Percentiles rank a stretch among this genome's conserved stretches.
Conservation (phyloP, 768 basidiomycete species). For the Mycena alexandri region DNA sequence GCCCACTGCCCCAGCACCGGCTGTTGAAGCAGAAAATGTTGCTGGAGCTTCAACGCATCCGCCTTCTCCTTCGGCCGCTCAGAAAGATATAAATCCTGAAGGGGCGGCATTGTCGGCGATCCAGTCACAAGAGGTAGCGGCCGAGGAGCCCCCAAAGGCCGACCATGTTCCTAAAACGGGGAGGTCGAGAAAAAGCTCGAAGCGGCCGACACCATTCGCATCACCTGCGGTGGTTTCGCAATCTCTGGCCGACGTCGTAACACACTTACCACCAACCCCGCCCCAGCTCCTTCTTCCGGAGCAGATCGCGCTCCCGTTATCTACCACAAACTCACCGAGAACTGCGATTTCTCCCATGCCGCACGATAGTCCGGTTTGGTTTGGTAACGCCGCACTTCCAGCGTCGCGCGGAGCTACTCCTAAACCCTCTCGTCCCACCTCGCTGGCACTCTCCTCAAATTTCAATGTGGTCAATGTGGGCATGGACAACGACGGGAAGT, state of each 20-base stretch:
- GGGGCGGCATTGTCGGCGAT: slow-evolving; percentile 2
- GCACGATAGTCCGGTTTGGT: slow-evolving; percentile 27
- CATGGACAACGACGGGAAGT: neutral
- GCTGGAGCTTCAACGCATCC: neutral
- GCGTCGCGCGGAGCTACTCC: slow-evolving; percentile 1
- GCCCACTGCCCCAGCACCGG: neutral
- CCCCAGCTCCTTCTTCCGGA: slow-evolving; percentile 23
- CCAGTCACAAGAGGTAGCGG: slow-evolving; percentile 2
- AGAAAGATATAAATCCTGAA: slow-evolving; percentile 1
- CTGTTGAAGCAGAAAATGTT: slow-evolving; percentile 8
- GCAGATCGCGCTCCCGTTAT: slow-evolving; percentile 32
- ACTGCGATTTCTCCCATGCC: slow-evolving; percentile 20
- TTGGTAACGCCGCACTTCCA: slow-evolving; percentile 11
- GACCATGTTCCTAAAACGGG: neutral
- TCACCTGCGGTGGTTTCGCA: slow-evolving; percentile 21
- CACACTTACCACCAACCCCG: slow-evolving; percentile 1
- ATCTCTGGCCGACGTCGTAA: slow-evolving; percentile 1
- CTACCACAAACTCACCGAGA: slow-evolving; percentile 26
- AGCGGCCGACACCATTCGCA: slow-evolving; percentile 14
- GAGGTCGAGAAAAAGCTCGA: slow-evolving; percentile 11
- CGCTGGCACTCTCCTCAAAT: slow-evolving; percentile 11
- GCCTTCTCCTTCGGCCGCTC: slow-evolving; percentile 6
- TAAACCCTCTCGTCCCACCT: slow-evolving; percentile 8
- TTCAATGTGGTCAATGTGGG: slow-evolving; percentile 20
- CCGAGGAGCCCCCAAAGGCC: neutral